Base-by-base conservation (phyloP, 257 asterid species). In the Solanum bulbocastanum region DNA sequence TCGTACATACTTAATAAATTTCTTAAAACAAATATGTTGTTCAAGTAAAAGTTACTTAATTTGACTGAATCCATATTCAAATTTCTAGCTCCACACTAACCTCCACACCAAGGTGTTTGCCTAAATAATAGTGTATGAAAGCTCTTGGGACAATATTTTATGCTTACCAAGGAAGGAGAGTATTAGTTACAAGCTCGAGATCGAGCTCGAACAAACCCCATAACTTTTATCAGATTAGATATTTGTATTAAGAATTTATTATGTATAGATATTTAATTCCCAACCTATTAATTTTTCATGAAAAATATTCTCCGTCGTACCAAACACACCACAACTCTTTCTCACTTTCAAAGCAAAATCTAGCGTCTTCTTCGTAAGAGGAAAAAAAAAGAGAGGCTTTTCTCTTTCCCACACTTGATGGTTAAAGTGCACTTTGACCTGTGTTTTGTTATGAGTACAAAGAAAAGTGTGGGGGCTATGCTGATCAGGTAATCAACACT, bases 371-470 rank as follows among this genome's bases (percentile, higher is more conserved):
- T 49, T 49, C 30, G 44, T 33, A 30, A 27, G 85, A 46, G 66
- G 66, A 30, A 32, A 71, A 82, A 46, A 32, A 49, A 0, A 27
- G 66, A 20, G 27, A 49, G 3, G 69, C 3, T 79, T 68, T 79
- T 82, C 86, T 82, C 86, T 82, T 82, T 82, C 44, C 69, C 86
- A 27, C 65, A 44, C 27, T 16, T 44, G 66, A 79, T 79, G 85
- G 85, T 79, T 79, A 82, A 82, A 82, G 86, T 82, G 86, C 86
- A 82, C 86, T 30, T 82, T 82, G 86, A 49, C 42, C 69, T 46
- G 86, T 82, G 86, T 49, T 82, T 82, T 82, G 35, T 82, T 82
- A 82, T 82, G 86, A 82, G 30, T 10, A 46, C 49, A 82, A 79
- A 5, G 86, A 32, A 49, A 82, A 49, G 69, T 30, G 15, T 82